phyloP scores from a whole-genome alignment of 108 stramenopile genomes.

The Cyclostephanos tholiformis region DNA sequence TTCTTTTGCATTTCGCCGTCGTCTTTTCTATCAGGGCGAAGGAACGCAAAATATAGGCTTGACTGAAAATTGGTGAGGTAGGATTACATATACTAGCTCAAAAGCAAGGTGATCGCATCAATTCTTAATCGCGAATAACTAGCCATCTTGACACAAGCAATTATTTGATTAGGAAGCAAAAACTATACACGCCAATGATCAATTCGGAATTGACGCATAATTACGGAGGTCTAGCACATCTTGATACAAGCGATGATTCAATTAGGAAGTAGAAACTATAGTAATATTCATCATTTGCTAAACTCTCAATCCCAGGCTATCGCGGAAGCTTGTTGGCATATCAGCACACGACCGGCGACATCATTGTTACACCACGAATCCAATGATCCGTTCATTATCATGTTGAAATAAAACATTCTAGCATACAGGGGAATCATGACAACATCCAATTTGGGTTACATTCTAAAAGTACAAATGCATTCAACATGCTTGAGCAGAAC shows the following conservation, averaged over 20 bases:
- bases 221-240: neutral
- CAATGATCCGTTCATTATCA: neutral
- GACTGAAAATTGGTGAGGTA: neutral
- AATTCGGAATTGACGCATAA: neutral
- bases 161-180: neutral
- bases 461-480: too few relatives aligned
- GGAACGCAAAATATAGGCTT: slow-evolving; percentile 16
- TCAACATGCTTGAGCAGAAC: too few relatives aligned
- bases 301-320: neutral
- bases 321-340: neutral
- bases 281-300: neutral
- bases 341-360: neutral
- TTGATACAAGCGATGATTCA: neutral
- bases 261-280: neutral
- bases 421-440: too few relatives aligned
- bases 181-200: neutral
- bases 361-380: neutral
- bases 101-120: neutral
- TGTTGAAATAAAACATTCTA: too few relatives aligned
- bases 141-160: neutral
- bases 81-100: neutral
- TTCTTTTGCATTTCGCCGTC: slow-evolving; percentile 51
- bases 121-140: neutral
- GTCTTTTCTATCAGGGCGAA: slow-evolving; percentile 42
- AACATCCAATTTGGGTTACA: too few relatives aligned